phyloP scores from a whole-genome alignment of 352 stramenopile genomes.

The Elongisporangium undulatum region DNA sequence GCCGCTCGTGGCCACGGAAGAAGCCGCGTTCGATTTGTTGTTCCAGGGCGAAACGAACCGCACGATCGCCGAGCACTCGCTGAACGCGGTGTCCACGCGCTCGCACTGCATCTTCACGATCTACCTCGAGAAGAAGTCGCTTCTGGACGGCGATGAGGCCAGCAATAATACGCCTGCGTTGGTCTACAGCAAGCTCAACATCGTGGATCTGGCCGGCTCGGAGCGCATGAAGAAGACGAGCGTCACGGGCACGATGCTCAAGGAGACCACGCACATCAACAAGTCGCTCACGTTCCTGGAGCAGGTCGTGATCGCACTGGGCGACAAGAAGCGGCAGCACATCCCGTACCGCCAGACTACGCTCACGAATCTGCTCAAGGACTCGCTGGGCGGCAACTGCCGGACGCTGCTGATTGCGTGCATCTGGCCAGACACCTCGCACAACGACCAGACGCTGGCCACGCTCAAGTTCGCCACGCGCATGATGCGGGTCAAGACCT shows the following conservation, averaged over 20 bases:
- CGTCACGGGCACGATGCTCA: constrained; percentile 46
- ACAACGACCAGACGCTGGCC: constrained; percentile 86
- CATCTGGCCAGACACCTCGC: constrained; percentile 63
- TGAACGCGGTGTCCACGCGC: constrained; percentile 71
- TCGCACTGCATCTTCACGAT: constrained; percentile 83
- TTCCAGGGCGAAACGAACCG: constrained; percentile 77
- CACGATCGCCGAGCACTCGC: constrained; percentile 72
- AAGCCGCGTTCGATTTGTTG: constrained; percentile 71
- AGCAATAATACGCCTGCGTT: constrained; percentile 8
- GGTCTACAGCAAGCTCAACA: constrained; percentile 88
- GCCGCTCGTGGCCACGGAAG: constrained; percentile 50
- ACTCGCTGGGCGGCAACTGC: constrained; percentile 78
- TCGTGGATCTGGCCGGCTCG: constrained; percentile 91
- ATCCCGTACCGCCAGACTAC: constrained; percentile 93
- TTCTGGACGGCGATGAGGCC: background rate
- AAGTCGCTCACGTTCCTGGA: constrained; percentile 72
- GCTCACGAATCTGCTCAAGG: constrained; percentile 90
- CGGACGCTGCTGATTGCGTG: constrained; percentile 86
- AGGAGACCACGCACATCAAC: constrained; percentile 61
- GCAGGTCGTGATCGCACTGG: constrained; percentile 89
- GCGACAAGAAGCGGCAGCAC: constrained; percentile 84
- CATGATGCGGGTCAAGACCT: constrained; percentile 84
- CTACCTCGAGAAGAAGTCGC: constrained; percentile 47
- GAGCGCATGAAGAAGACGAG: constrained; percentile 88
- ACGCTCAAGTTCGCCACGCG: constrained; percentile 91